Evolutionary conservation across 129 eudicot genomes (phyloP).

Genomic region (Mikania micrantha): DNA sequence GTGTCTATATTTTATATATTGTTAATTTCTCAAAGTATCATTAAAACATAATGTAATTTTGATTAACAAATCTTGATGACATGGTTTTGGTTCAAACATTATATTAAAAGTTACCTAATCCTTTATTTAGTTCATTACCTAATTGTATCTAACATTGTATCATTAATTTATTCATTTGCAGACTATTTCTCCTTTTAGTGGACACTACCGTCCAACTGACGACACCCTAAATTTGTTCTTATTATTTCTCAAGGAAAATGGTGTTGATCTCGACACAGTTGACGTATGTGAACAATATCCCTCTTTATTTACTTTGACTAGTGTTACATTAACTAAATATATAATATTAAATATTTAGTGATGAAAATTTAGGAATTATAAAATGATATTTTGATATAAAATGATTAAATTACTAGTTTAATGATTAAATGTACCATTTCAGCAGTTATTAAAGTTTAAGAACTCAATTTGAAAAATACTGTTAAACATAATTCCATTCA

Average conservation of each 20-base stretch:
- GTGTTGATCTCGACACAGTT: slow-evolving; percentile 62
- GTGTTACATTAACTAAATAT: too few relatives aligned
- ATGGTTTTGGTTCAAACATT: neutral
- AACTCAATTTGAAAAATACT: too few relatives aligned
- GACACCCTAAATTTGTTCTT: slow-evolving; percentile 62
- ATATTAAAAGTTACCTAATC: slow-evolving; percentile 24
- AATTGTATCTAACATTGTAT: neutral
- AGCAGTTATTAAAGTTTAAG: too few relatives aligned
- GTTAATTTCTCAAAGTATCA: neutral
- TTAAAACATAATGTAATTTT: neutral
- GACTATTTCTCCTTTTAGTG: slow-evolving; percentile 93
- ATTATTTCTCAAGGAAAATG: slow-evolving; percentile 60
- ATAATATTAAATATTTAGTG: too few relatives aligned
- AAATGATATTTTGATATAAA: too few relatives aligned
- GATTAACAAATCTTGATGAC: neutral
- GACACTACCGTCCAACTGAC: slow-evolving; percentile 94
- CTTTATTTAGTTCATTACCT: slow-evolving; percentile 11
- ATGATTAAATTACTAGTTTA: too few relatives aligned
- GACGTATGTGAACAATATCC: slow-evolving; percentile 36
- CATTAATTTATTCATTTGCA: slow-evolving; percentile 23
- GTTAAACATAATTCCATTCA: too few relatives aligned
- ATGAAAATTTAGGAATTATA: too few relatives aligned
- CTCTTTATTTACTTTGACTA: neutral
- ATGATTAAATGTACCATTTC: too few relatives aligned
- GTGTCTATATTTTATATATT: too few relatives aligned